Percentiles rank a stretch among this genome's conserved stretches.
These are phyloP conservation scores for Rhexocercosporidium sp. DNA, from an alignment of 2,329 filamentous ascomycete genomes.

Conservation along the genomic window DNA sequence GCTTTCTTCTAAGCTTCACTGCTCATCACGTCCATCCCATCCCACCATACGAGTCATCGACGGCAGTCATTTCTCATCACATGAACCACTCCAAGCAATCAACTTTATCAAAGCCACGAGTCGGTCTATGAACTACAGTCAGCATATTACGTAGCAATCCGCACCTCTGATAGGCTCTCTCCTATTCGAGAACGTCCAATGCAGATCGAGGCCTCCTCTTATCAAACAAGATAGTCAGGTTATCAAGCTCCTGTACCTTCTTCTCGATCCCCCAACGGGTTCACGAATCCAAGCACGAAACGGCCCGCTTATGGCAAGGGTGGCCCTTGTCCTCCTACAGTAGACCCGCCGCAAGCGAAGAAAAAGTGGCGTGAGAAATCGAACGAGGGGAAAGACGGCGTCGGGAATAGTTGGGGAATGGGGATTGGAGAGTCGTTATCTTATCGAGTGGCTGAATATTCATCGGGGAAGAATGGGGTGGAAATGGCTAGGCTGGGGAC, in stretches of 20 bases:
- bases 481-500: no score
- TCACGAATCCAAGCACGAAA: conserved; percentile 13
- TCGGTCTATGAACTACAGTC: not conserved
- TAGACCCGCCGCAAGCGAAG: not conserved
- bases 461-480: not conserved
- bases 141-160: not conserved
- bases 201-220: not conserved
- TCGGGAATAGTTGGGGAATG: not conserved
- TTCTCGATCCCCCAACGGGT: not conserved
- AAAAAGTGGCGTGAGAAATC: not conserved
- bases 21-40: not conserved
- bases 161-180: not conserved
- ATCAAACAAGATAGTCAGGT: not conserved
- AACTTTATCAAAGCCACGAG: not conserved
- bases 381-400: not conserved
- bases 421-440: not conserved
- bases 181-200: not conserved
- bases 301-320: conserved; percentile 12
- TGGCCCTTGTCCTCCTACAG: not conserved
- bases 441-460: not conserved
- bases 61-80: not conserved
- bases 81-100: not conserved
- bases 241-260: not conserved
- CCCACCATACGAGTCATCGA: not conserved
- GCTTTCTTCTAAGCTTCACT: not conserved